Base-by-base conservation (phyloP, 495 filamentous ascomycete genomes). In the Penicillium ochrochloron region DNA sequence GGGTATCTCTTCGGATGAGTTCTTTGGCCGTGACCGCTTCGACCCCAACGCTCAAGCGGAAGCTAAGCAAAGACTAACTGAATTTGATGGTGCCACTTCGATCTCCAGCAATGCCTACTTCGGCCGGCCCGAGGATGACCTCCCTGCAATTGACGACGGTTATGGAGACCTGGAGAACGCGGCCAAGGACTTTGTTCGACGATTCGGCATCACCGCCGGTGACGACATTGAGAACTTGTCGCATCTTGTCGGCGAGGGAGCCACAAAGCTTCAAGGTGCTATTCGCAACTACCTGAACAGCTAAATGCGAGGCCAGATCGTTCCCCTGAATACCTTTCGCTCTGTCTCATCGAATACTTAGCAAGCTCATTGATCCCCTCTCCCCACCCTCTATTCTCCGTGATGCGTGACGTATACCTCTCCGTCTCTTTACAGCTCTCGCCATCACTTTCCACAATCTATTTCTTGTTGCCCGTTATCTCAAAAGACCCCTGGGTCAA, bases 21-120 rank as follows among this genome's bases (percentile, higher is more conserved):
- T 97, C 81, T 99, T 99, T 74, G 93, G 94, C 62, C 94, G 94
- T 69, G 91, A 92, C 29, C 78, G 84, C 55, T 98, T 90, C 72
- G 92, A 99, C 68, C 87, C 94, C 33, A 79, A 81, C 37, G 88
- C 90, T 5, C 89, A 94, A 71, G 83, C 89, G 48, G 94, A 97
- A 81, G 93, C 95, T 56, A 94, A 95, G 78, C 80, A 85, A 14
- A 87, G 95, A 15, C 86, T 99, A 44, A 88, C 91, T 75, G 89
- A 93, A 23, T 99, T 99, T 73, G 95, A 98, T 73, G 92, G 95
- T 51, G 95, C 95, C 12, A 89, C 89, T 11, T 78, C 92, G 56
- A 99, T 99, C 74, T 97, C 93, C 12, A 95, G 91, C 56, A 98
- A 97, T 78, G 89, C 90, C 62, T 99, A 98, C 81, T 99, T 99